phyloP scores from a whole-genome alignment of 768 basidiomycete genomes.

The Tylopilus rubrobrunneus region DNA sequence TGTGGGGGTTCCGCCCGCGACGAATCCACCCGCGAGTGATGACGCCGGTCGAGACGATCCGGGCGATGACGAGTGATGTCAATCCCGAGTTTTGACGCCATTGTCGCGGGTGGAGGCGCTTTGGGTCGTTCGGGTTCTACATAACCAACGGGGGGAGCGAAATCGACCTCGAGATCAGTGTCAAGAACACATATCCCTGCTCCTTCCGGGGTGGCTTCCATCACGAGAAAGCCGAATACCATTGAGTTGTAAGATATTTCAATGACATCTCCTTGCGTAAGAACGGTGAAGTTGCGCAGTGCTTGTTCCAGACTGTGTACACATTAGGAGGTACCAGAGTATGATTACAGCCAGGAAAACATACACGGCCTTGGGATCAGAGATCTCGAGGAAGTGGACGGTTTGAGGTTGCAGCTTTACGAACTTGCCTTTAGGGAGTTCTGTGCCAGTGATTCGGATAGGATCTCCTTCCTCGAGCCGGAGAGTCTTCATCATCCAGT shows the following conservation, averaged over 20 bases:
- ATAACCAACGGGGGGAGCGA: conserved; percentile 89
- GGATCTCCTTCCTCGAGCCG: conserved; percentile 92
- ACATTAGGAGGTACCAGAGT: neutral
- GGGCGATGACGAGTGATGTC: conserved; percentile 82
- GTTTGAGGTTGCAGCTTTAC: conserved; percentile 97
- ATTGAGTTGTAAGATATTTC: conserved; percentile 98
- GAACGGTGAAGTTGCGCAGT: conserved; percentile 84
- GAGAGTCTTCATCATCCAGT: conserved; percentile 99
- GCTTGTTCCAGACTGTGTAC: conserved; percentile 82
- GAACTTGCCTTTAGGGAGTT: conserved; percentile 87
- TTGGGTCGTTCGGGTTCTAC: conserved; percentile 90
- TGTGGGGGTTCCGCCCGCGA: conserved; percentile 43
- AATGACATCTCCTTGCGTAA: conserved; percentile 96
- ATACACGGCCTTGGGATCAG: conserved; percentile 96
- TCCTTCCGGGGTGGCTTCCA: conserved; percentile 87
- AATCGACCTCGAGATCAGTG: conserved; percentile 98
- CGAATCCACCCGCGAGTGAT: conserved; percentile 65
- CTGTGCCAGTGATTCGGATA: conserved; percentile 85
- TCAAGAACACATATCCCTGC: conserved; percentile 88
- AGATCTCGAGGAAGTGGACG: conserved; percentile 93
- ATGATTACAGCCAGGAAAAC: conserved; percentile 29
- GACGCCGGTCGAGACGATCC: conserved; percentile 82
- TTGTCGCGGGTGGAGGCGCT: conserved; percentile 77
- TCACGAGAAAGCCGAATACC: conserved; percentile 90
- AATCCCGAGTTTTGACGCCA: conserved; percentile 97